phyloP scores from a whole-genome alignment of 257 asterid genomes.

The Gentiana macrophylla region DNA sequence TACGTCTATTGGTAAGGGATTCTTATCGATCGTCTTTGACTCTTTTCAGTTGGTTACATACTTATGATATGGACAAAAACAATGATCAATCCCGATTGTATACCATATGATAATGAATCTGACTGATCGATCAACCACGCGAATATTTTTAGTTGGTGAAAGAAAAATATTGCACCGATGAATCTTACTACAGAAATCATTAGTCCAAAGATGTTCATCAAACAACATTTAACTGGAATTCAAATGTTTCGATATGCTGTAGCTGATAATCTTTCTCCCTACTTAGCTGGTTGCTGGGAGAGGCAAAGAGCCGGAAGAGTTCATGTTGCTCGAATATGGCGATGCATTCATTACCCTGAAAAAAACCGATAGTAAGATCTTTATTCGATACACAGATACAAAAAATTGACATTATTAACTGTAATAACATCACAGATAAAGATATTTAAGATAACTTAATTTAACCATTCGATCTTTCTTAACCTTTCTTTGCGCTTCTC shows the following conservation, averaged over 20 bases:
- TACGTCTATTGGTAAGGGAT: no score
- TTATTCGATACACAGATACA: not conserved
- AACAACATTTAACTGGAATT: not conserved
- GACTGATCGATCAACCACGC: no score
- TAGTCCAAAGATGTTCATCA: no score
- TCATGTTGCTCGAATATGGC: conserved; percentile 33
- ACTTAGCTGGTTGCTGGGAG: conserved; percentile 27
- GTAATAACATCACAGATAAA: not conserved
- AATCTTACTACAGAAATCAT: no score
- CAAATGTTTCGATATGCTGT: conserved; percentile 11
- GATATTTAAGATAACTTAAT: not conserved
- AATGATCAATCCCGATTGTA: no score
- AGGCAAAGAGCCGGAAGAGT: conserved; percentile 39
- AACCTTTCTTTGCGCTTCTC: conserved; percentile 96
- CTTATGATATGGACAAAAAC: no score
- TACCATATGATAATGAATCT: no score
- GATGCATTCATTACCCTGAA: conserved; percentile 42
- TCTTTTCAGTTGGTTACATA: no score
- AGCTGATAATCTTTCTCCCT: not conserved
- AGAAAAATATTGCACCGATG: no score
- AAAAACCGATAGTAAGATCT: conserved; percentile 3
- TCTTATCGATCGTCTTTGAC: no score
- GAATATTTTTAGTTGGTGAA: no score
- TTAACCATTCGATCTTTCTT: not conserved
- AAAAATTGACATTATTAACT: not conserved